Evolutionary conservation across 2,329 filamentous ascomycete genomes (phyloP).

Genomic region (Aspergillus melleus): DNA sequence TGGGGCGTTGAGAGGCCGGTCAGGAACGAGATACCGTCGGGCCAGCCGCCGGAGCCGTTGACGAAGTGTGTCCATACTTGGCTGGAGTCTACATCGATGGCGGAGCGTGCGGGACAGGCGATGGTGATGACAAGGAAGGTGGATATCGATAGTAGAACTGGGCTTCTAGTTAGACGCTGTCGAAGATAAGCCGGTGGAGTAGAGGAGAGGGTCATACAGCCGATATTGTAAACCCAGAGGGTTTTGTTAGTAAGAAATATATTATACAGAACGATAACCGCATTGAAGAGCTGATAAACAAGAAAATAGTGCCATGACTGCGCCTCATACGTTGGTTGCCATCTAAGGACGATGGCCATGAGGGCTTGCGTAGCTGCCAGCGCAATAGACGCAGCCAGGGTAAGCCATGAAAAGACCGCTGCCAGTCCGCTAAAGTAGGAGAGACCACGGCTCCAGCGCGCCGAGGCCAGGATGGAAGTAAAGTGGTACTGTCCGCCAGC

Average conservation of each 20-base stretch:
- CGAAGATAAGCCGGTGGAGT: background rate
- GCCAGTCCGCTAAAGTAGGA: slow-evolving; percentile 24
- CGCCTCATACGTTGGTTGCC: slow-evolving; percentile 19
- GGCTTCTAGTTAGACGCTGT: background rate
- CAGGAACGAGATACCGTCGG: slow-evolving; percentile 25
- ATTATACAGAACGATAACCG: slow-evolving; percentile 18
- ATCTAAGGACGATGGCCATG: slow-evolving; percentile 24
- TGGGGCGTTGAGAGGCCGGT: slow-evolving; percentile 25
- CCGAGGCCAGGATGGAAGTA: slow-evolving; percentile 27
- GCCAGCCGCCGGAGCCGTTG: slow-evolving; percentile 25
- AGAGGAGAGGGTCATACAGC: slow-evolving; percentile 13
- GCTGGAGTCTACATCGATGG: slow-evolving; percentile 12
- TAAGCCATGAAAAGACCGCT: slow-evolving; percentile 24
- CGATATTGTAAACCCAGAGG: slow-evolving; percentile 24
- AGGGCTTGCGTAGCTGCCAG: slow-evolving; percentile 18
- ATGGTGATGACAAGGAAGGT: slow-evolving; percentile 23
- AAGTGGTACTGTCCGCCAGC: slow-evolving; percentile 33
- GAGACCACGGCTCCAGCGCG: slow-evolving; percentile 23
- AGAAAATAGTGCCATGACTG: slow-evolving; percentile 24
- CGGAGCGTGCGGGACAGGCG: slow-evolving; percentile 21
- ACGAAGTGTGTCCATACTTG: slow-evolving; percentile 18
- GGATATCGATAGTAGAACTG: slow-evolving; percentile 21
- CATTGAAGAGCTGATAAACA: slow-evolving; percentile 22
- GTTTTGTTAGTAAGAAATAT: slow-evolving; percentile 22
- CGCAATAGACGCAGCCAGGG: slow-evolving; percentile 20